Evolutionary conservation across 176 grass and related monocot genomes (phyloP), one percentile per base, ranked within the genome.

Genomic region (Saccharum officinarum): DNA sequence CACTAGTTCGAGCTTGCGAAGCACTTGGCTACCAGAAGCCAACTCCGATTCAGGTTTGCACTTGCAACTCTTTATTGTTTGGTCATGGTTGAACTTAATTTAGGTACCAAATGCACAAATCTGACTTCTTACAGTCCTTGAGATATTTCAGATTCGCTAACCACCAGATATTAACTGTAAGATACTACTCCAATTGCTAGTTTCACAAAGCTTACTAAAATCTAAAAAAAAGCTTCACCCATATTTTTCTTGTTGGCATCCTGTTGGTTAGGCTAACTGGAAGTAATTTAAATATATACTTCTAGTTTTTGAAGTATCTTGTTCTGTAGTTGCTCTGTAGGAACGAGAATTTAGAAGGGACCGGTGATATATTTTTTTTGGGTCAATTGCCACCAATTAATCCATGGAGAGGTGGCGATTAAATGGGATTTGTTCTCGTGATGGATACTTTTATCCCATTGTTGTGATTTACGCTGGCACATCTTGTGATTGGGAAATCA

Each of bases 11-110:
- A 86, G 93, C 93, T 69, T 98, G 96, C 61, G 93, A 95, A 89
- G 90, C 89, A 49, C 90, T 98, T 37, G 93, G 93, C 65, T 95
- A 98, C 92, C 87, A 95, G 55, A 98, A 98, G 50, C 96, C 96
- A 67, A 98, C 96, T 71, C 91, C 96, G 4, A 98, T 98, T 80
- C 96, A 98, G 92, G 95, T 98, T 90, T 69, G 44, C 81, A 37
- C 76, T 77, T 49, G 42, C 45, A 65, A 45, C 57, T 75, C 5
- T 61, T 74, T 86, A 42, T 75, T 83, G 26, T 72, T 34, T 33
- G 4, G 22, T 66, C 3, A 25, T 54, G 49, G 25, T n/a, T 85
- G 30, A 38, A 76, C 30, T 34, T 18, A 64, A 11, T 33, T 33
- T 75, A 20, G 45, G 45, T 20, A 10, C 28, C 7, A 33, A 75